These are phyloP conservation scores for Eruca vesicaria DNA, from an alignment of 441 rosid species.

Conservation along the genomic window DNA sequence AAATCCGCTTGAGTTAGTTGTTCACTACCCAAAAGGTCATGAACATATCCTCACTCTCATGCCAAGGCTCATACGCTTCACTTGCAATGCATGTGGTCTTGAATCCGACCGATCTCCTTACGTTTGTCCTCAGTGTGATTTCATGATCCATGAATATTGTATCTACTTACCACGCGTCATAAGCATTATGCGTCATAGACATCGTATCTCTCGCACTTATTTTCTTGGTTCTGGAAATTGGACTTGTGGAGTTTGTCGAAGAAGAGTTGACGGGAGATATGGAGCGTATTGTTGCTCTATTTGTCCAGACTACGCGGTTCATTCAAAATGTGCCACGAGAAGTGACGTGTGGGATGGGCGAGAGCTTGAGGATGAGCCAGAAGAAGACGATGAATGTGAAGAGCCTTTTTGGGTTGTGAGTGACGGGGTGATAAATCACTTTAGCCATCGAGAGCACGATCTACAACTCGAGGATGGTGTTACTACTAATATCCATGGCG, in stretches of 20 bases:
- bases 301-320: not conserved
- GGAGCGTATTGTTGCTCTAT: not conserved
- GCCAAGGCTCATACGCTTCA: not conserved
- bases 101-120: not conserved
- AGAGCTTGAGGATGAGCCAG: not conserved
- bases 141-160: not conserved
- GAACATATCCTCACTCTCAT: not conserved
- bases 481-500: too few species aligned
- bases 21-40: not conserved
- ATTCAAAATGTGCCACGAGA: not conserved
- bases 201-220: not conserved
- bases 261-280: not conserved
- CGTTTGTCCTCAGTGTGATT: not conserved
- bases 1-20: not conserved
- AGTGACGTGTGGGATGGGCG: not conserved
- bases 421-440: too few species aligned
- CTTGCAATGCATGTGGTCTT: not conserved
- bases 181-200: not conserved
- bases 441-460: too few species aligned
- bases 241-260: not conserved
- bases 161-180: not conserved
- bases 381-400: not conserved
- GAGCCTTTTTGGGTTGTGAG: too few species aligned
- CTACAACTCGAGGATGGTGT: too few species aligned
- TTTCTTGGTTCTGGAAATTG: not conserved